Conservation (phyloP, 2,329 filamentous ascomycete species). For the Penicillium sp. region DNA sequence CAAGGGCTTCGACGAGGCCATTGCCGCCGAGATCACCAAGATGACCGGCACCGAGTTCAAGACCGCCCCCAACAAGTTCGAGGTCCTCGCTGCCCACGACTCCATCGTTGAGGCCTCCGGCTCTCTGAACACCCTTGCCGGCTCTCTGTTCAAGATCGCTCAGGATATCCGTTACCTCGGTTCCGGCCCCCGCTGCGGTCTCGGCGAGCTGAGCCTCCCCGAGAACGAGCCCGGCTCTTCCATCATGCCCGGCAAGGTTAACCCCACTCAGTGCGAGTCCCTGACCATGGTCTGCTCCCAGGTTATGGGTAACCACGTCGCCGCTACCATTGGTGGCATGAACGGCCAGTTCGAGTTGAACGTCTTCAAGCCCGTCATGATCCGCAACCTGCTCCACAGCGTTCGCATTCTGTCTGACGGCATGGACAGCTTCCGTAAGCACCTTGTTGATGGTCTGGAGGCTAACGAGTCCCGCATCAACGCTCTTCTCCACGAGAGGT, state of each 20-base stretch:
- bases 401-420: conserved; percentile 82
- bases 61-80: conserved; percentile 98
- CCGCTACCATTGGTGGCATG: conserved; percentile 90
- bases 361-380: conserved; percentile 97
- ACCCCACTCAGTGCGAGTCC: conserved; percentile 97
- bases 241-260: conserved; percentile 99
- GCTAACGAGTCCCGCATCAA: conserved; percentile 93
- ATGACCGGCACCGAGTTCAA: conserved; percentile 92
- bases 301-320: conserved; percentile 96
- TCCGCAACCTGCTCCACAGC: conserved; percentile 93
- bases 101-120: conserved; percentile 93
- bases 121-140: conserved; percentile 86
- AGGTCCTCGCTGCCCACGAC: conserved; percentile 93
- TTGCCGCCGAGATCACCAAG: conserved; percentile 86
- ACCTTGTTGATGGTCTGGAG: conserved; percentile 82
- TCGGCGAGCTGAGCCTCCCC: conserved; percentile 87
- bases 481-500: conserved; percentile 92
- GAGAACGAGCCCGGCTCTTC: conserved; percentile 98
- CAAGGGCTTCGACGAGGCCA: conserved; percentile 89
- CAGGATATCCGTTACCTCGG: conserved; percentile 98
- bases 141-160: conserved; percentile 94
- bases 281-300: conserved; percentile 97
- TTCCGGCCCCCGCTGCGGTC: conserved; percentile 90
- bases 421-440: conserved; percentile 94
- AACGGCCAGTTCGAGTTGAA: conserved; percentile 99